Percentiles rank a stretch among this genome's conserved stretches.
Evolutionary conservation across 2,329 filamentous ascomycete genomes (phyloP).

Genomic region (Cercospora canescens): DNA sequence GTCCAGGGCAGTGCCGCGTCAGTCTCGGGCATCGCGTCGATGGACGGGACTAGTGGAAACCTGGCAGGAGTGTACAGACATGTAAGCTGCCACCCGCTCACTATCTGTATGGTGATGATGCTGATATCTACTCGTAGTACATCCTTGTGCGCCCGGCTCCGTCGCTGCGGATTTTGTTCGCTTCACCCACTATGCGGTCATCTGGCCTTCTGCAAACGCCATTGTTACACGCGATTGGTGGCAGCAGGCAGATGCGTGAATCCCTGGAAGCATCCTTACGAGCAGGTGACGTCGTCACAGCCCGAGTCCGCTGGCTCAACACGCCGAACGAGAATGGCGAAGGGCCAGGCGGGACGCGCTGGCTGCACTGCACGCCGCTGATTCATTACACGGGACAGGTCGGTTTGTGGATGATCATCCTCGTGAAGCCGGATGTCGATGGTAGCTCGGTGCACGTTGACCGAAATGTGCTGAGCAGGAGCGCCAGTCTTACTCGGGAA

Average conservation of each 20-base stretch:
- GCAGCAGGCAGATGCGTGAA: conserved; percentile 20
- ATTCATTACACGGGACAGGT: conserved; percentile 51
- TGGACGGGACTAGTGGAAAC: conserved; percentile 9
- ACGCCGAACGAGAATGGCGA: conserved; percentile 13
- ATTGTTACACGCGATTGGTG: conserved; percentile 15
- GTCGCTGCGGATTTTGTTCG: conserved; percentile 15
- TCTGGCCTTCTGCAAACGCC: conserved; percentile 14
- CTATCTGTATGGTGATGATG: neutral
- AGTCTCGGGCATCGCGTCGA: neutral
- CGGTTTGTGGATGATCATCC: conserved; percentile 23
- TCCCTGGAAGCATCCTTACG: conserved; percentile 7
- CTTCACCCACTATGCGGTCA: conserved; percentile 13
- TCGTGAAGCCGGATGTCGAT: conserved; percentile 16
- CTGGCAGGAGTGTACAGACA: conserved; percentile 19
- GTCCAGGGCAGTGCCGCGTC: neutral
- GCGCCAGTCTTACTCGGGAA: neutral
- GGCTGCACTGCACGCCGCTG: conserved; percentile 17
- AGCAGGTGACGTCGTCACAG: conserved; percentile 11
- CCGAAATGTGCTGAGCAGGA: neutral
- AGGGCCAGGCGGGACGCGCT: conserved; percentile 3
- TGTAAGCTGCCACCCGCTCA: neutral
- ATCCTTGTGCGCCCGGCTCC: conserved; percentile 14
- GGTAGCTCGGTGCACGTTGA: neutral
- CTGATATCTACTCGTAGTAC: conserved; percentile 4
- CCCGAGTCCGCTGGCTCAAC: conserved; percentile 14